phyloP scores from a whole-genome alignment of 2,329 filamentous ascomycete genomes.

The Escovopsis sp. region DNA sequence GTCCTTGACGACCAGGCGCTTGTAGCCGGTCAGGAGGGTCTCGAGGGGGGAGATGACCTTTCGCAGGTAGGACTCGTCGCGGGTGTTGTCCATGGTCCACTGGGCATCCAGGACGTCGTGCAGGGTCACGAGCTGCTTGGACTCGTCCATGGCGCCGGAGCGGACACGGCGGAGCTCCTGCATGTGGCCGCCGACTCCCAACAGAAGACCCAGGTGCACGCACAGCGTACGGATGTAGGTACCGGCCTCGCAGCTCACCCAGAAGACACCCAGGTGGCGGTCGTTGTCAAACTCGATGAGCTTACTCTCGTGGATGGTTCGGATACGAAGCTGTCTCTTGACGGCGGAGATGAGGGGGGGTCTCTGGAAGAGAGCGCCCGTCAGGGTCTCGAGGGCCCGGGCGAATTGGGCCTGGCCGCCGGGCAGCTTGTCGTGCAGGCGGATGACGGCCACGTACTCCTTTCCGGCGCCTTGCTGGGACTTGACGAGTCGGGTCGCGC shows the following conservation, averaged over 20 bases:
- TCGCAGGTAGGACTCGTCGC: conserved; percentile 85
- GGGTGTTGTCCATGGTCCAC: conserved; percentile 89
- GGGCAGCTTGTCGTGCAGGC: conserved; percentile 87
- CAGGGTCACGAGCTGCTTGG: conserved; percentile 75
- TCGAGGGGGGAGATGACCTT: conserved; percentile 86
- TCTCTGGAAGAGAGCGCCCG: conserved; percentile 81
- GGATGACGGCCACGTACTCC: conserved; percentile 93
- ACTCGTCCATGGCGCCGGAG: conserved; percentile 89
- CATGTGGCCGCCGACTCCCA: conserved; percentile 89
- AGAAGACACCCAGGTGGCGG: conserved; percentile 92
- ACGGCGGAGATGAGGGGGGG: conserved; percentile 96
- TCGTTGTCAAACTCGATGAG: conserved; percentile 97
- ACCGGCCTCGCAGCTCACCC: conserved; percentile 94
- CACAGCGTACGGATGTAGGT: conserved; percentile 98
- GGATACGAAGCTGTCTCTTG: conserved; percentile 95
- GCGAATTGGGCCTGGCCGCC: conserved; percentile 88
- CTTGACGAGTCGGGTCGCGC: conserved; percentile 94
- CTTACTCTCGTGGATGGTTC: conserved; percentile 96
- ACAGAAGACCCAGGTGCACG: conserved; percentile 67
- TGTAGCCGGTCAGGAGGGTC: conserved; percentile 82
- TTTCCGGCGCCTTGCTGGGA: conserved; percentile 98
- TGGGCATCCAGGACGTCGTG: conserved; percentile 83
- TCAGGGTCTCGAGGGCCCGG: conserved; percentile 87
- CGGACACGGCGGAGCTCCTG: conserved; percentile 91
- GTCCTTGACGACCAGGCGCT: conserved; percentile 92